phyloP scores from a whole-genome alignment of 2,329 filamentous ascomycete genomes.

The Botrytis byssoidea region DNA sequence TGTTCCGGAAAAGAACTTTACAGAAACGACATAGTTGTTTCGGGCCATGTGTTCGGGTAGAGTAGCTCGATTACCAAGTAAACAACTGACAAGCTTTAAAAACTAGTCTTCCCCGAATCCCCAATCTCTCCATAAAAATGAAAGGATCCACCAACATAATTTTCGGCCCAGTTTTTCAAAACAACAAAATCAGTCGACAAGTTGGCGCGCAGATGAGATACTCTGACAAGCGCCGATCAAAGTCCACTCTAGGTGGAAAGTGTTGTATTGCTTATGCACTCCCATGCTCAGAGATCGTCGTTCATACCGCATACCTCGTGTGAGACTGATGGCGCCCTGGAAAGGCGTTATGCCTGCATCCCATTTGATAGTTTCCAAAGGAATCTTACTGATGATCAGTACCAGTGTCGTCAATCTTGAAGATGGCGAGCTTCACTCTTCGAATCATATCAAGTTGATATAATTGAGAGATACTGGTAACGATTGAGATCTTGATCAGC shows the following conservation, averaged over 20 bases:
- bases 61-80: conserved; percentile 4
- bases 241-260: neutral
- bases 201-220: conserved; percentile 6
- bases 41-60: neutral
- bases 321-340: neutral
- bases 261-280: neutral
- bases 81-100: neutral
- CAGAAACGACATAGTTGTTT: neutral
- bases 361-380: neutral
- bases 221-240: conserved; percentile 10
- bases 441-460: neutral
- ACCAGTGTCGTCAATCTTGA: neutral
- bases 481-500: neutral
- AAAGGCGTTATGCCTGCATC: neutral
- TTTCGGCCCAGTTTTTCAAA: conserved; percentile 12
- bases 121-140: conserved; percentile 1
- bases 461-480: neutral
- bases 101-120: conserved; percentile 13
- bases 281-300: conserved; percentile 8
- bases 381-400: neutral
- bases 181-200: neutral
- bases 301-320: neutral
- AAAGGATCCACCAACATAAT: conserved; percentile 11
- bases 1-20: neutral
- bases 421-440: neutral